Evolutionary conservation across 805 yeast species (phyloP), one percentile per base, ranked within the genome.

Genomic region (Wickerhamiella spandovensis): DNA sequence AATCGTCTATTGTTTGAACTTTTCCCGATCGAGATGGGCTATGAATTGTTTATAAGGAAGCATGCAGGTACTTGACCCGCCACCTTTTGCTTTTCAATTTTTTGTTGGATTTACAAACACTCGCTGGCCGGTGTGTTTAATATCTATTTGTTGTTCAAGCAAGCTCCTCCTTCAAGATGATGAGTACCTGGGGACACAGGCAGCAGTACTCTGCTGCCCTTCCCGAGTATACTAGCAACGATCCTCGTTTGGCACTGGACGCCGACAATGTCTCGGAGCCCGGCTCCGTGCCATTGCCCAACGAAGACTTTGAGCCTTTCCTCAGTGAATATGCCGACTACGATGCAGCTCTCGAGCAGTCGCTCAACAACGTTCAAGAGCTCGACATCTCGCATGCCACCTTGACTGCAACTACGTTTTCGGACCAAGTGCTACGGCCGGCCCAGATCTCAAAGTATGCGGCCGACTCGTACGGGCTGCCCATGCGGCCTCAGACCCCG

Each of bases 271-370:
- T 48, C 17, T 45, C 71, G 9, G 61, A 72, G 7, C 53, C 55
- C 1, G 51, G 48, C 21, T 45, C 71, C 9, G 62, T 73, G 7
- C 75, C 79, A 2, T 60, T 75, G 42, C 81, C 81, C 1, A 75
- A 73, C 50, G 81, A 79, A 48, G 76, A 75, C 51, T 73, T 79
- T 56, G 74, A 72, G 50, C 71, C 67, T 35, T 60, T 65, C 51
- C 60, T 67, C 43, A 69, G 75, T 32, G 71, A 73, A 46, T 74
- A 72, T 56, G 52, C 61, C 21, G 56, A 58, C 25, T 73, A 72
- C 61, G 72, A 73, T 48, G 76, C 79, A 28, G 67, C 78, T 35
- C 68, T 82, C 51, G 76, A 76, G 41, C 79, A 78, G 54, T 73
- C 83, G 2, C 64, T 81, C 39, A 35, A 15, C 39, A 67, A 72